Percentiles rank a stretch among this genome's conserved stretches.
Evolutionary conservation across 345 rosid species (phyloP).

Genomic region (Barbarea vulgaris): DNA sequence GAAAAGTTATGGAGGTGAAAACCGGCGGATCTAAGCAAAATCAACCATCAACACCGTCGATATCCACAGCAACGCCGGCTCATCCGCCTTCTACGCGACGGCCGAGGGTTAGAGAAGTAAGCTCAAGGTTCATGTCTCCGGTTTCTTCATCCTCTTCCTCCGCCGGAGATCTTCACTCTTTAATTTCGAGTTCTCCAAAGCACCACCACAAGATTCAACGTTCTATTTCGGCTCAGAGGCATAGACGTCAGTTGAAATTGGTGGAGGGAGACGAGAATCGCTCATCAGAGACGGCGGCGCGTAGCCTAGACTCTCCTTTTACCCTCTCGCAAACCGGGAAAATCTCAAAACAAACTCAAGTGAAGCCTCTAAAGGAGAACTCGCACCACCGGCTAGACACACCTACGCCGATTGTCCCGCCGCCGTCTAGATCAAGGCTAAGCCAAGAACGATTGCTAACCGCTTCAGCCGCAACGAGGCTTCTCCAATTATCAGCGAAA

Average conservation of each 20-base stretch:
- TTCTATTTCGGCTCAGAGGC: slow-evolving; percentile 53
- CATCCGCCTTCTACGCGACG: slow-evolving; percentile 56
- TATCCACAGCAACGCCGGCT: slow-evolving; percentile 7
- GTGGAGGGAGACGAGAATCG: slow-evolving; percentile 49
- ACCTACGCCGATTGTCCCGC: neutral
- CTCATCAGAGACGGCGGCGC: slow-evolving; percentile 37
- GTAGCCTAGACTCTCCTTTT: slow-evolving; percentile 53
- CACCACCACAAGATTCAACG: slow-evolving; percentile 32
- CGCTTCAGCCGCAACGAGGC: slow-evolving; percentile 53
- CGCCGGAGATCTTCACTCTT: slow-evolving; percentile 41
- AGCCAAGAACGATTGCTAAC: slow-evolving; percentile 16
- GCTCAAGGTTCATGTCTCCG: slow-evolving; percentile 80
- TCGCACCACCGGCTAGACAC: slow-evolving; percentile 3
- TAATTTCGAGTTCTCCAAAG: slow-evolving; percentile 43
- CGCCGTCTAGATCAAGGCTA: slow-evolving; percentile 17
- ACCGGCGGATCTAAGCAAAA: neutral
- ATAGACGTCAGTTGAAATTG: slow-evolving; percentile 43
- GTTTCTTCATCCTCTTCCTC: slow-evolving; percentile 37
- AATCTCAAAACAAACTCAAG: neutral
- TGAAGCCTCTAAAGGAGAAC: slow-evolving; percentile 28
- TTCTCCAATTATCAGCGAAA: slow-evolving; percentile 54
- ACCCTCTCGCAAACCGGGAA: slow-evolving; percentile 32
- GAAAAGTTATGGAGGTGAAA: slow-evolving; percentile 11
- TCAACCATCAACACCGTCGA: slow-evolving; percentile 18
- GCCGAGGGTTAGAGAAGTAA: slow-evolving; percentile 76